Evolutionary conservation across 768 basidiomycete genomes (phyloP), one percentile per base, ranked within the genome.

Genomic region (Mycena galopus): DNA sequence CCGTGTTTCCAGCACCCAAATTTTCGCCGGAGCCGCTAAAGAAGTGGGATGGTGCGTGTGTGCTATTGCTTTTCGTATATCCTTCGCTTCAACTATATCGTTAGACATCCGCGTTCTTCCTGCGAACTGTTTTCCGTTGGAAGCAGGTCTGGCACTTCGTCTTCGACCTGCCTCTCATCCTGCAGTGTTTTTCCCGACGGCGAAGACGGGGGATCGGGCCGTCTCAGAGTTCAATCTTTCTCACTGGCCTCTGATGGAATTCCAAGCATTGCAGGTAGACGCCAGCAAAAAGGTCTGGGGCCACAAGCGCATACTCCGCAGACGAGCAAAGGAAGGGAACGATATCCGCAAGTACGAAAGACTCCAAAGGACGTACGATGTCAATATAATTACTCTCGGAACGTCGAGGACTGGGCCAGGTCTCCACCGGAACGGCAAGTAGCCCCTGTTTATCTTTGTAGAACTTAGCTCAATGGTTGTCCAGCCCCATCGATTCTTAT

Each of bases 401-500:
- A 57, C 65, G 30, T 56, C 39, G 32, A 29, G 65, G 14, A 55
- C 37, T 30, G 55, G 27, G 11, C 37, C 65, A 25, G 27, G 51
- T 44, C 21, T 37, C 19, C 47, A n/a, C 29, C 55, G 65, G 16
- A 66, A 66, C 42, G 55, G 55, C n/a, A 59, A 59, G 57, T 30
- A 7, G 23, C 10, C n/a, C 35, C 19, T 30, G n/a, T 59, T 35
- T 12, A 17, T 25, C 35, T 59, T 35, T 11, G 0, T 59, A 10
- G 23, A 11, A 35, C n/a, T 23, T n/a, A 35, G 10, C 23, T 59
- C 33, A 32, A 30, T 33, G 16, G 11, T 5, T 33, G 23, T 61
- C 35, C 67, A 94, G 93, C 93, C 4, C 93, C 94, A 16, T 87
- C 91, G 0, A 96, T 92, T 0, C 86, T 96, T 8, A 82, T 99